A percentile compares a stretch with the other conserved stretches of the same genome.
Evolutionary conservation across 2,329 filamentous ascomycete species (phyloP).

Genomic region (Calonectria multiphialidica): DNA sequence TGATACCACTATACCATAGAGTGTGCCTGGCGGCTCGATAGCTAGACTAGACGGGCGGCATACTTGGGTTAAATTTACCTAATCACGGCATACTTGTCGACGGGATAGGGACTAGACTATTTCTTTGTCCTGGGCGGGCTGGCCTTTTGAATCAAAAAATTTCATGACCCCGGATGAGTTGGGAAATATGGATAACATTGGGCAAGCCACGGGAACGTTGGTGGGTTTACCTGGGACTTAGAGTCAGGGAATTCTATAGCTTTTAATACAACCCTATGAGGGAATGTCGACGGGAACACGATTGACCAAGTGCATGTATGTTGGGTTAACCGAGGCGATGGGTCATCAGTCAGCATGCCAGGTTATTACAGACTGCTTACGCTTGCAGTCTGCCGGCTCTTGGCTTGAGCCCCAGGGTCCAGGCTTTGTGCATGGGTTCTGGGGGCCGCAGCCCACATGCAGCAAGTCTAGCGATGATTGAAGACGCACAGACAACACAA

Average conservation of each 20-base stretch:
- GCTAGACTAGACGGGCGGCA: conserved; percentile 27
- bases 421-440: not conserved
- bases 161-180: not conserved
- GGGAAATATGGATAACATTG: not conserved
- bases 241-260: not conserved
- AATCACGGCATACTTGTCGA: conserved; percentile 25
- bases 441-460: not conserved
- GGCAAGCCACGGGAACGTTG: not conserved
- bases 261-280: conserved; percentile 2
- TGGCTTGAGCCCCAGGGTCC: not conserved
- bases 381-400: conserved; percentile 5
- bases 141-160: not conserved
- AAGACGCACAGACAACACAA: not conserved
- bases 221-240: not conserved
- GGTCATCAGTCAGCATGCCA: conserved; percentile 19
- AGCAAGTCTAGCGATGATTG: not conserved
- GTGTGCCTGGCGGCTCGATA: conserved; percentile 15
- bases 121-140: conserved; percentile 6
- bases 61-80: conserved; percentile 24
- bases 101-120: not conserved
- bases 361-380: conserved; percentile 22
- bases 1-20: conserved; percentile 43
- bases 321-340: not conserved
- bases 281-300: not conserved
- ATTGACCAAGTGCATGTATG: not conserved